Conservation (phyloP, 108 stramenopile species). For the Stephanodiscus minutulus region DNA sequence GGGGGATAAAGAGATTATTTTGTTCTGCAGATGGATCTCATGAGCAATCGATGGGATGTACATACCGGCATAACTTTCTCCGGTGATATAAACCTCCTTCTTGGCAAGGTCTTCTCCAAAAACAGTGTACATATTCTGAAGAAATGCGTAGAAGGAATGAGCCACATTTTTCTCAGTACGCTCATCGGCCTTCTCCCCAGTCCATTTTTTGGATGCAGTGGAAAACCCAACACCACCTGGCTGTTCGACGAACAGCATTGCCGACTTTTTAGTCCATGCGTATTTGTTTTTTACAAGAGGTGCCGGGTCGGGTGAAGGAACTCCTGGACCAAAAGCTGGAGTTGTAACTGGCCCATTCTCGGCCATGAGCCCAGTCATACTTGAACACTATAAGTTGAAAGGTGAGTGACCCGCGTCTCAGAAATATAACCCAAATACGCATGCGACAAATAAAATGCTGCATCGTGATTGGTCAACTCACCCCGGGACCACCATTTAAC, state of each 20-base stretch:
- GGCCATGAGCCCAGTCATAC: constrained; percentile 26
- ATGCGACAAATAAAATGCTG: neutral
- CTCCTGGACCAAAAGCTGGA: constrained; percentile 39
- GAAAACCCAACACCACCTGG: constrained; percentile 54
- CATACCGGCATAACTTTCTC: constrained; percentile 86
- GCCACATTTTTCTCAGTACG: constrained; percentile 50
- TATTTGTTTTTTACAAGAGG: constrained; percentile 45
- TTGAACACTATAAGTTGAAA: constrained; percentile 11
- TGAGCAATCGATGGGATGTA: constrained; percentile 80
- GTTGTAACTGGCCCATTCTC: constrained; percentile 48
- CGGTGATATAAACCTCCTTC: constrained; percentile 78
- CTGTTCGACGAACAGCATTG: constrained; percentile 47
- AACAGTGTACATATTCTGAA: constrained; percentile 51
- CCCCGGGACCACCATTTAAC: constrained; percentile 46
- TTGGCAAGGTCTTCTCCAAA: constrained; percentile 57
- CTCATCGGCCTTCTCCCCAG: constrained; percentile 28
- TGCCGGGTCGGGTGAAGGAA: constrained; percentile 37
- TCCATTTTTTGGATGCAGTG: constrained; percentile 42
- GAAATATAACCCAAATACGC: neutral
- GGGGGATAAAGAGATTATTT: constrained; percentile 12
- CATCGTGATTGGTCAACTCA: neutral
- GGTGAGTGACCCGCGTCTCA: neutral
- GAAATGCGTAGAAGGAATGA: constrained; percentile 36
- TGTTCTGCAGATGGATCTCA: constrained; percentile 55
- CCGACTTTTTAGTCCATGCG: constrained; percentile 50